These are phyloP conservation scores for Allantophomopsis lycopodina DNA, from an alignment of 2,329 filamentous ascomycete species.

Conservation along the genomic window DNA sequence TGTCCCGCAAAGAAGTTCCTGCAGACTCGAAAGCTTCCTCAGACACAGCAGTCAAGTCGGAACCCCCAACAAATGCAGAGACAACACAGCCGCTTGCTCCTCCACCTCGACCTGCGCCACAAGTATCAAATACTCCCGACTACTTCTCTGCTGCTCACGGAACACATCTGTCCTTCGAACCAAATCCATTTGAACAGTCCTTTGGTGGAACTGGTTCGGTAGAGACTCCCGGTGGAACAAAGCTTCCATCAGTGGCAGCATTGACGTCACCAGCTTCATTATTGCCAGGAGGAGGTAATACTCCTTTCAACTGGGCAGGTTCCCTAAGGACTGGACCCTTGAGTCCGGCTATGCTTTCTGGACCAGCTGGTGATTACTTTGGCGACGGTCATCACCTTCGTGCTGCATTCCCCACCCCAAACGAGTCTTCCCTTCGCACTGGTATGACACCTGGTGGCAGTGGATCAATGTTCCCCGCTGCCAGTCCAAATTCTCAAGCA, in stretches of 20 bases:
- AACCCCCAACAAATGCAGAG: constrained; percentile 40
- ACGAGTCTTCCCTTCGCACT: constrained; percentile 86
- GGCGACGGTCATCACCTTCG: constrained; percentile 64
- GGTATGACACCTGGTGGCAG: constrained; percentile 89
- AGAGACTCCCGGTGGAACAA: constrained; percentile 68
- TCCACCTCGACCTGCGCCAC: constrained; percentile 49
- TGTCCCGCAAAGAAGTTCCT: constrained; percentile 19
- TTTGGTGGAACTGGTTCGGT: constrained; percentile 51
- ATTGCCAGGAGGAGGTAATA: constrained; percentile 58
- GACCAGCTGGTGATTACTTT: constrained; percentile 78
- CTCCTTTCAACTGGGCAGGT: constrained; percentile 68
- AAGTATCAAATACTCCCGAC: constrained; percentile 44
- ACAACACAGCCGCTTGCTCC: constrained; percentile 53
- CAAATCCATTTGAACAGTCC: constrained; percentile 94
- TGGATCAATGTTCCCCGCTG: constrained; percentile 92
- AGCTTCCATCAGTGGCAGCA: constrained; percentile 79
- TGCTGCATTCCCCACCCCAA: constrained; percentile 83
- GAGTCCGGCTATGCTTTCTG: constrained; percentile 94
- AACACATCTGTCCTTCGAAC: constrained; percentile 56
- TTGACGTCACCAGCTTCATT: constrained; percentile 83
- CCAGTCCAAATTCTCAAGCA: constrained; percentile 75
- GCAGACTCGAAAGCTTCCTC: constrained; percentile 26
- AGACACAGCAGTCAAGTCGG: constrained; percentile 25
- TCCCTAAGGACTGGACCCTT: constrained; percentile 84
- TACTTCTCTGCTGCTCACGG: constrained; percentile 51